phyloP scores from a whole-genome alignment of 371 early-diverging fungal species.

The Thermomucor indicae-seudaticae region DNA sequence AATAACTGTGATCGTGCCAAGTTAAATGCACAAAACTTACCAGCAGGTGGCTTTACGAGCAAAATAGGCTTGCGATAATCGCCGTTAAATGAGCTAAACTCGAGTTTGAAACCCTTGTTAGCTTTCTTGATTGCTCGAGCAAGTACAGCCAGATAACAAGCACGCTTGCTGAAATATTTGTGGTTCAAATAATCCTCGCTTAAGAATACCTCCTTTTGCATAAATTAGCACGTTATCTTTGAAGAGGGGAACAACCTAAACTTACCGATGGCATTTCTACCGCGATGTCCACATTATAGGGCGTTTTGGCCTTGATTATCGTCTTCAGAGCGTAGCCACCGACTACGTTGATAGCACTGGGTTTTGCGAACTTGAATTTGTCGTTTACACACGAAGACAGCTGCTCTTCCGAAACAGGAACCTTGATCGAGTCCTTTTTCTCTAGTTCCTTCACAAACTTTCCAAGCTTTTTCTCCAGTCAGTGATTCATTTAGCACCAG shows the following conservation, averaged over 20 bases:
- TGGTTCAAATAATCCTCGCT: conserved; percentile 93
- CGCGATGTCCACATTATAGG: conserved; percentile 84
- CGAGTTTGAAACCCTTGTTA: conserved; percentile 52
- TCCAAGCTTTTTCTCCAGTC: neutral
- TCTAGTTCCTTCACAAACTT: conserved; percentile 35
- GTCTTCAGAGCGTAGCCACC: conserved; percentile 89
- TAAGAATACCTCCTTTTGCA: conserved; percentile 71
- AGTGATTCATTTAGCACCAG: neutral
- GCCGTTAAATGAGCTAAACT: conserved; percentile 60
- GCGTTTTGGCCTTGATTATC: conserved; percentile 52
- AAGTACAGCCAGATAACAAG: conserved; percentile 81
- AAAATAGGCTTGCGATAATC: conserved; percentile 80
- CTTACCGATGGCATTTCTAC: conserved; percentile 86
- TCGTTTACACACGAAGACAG: conserved; percentile 68
- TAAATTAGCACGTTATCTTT: neutral
- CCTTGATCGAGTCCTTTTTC: conserved; percentile 48
- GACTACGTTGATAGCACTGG: conserved; percentile 74
- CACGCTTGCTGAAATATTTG: conserved; percentile 93
- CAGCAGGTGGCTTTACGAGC: conserved; percentile 52
- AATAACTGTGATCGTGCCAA: conserved; percentile 9
- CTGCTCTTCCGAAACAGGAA: conserved; percentile 74
- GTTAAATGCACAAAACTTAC: conserved; percentile 19
- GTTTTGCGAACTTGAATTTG: conserved; percentile 74
- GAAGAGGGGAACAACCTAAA: neutral
- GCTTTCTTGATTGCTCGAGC: conserved; percentile 48